phyloP scores from a whole-genome alignment of 163 green algal genomes.

The Scenedesmus sp. region DNA sequence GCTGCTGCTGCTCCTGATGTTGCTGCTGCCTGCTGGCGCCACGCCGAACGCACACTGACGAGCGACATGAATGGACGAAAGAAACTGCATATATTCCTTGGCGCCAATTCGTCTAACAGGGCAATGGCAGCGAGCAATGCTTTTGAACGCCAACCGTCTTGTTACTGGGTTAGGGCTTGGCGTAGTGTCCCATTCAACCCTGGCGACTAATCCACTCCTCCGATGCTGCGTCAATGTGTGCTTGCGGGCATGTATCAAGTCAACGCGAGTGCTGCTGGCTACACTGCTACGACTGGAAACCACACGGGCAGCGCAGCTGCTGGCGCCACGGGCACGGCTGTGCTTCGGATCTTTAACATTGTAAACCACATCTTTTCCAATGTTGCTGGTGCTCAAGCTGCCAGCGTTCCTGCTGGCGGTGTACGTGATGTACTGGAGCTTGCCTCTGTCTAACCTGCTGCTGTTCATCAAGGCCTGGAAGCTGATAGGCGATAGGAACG shows the following conservation, averaged over 20 bases:
- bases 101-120: background rate
- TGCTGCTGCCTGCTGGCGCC: background rate
- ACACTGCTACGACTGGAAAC: background rate
- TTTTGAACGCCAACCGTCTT: background rate
- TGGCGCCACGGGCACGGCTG: background rate
- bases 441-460: conserved; percentile 64
- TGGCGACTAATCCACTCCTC: too few species aligned
- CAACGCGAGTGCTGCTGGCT: background rate
- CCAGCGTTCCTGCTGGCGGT: conserved; percentile 72
- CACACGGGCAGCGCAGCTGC: background rate
- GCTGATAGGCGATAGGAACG: conserved; percentile 67
- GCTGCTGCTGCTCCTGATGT: background rate
- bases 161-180: background rate
- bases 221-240: too few species aligned
- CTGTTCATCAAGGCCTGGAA: conserved; percentile 70
- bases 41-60: background rate
- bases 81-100: background rate
- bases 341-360: background rate
- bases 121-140: background rate
- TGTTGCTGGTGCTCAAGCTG: conserved; percentile 42
- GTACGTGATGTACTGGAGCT: conserved; percentile 82
- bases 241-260: background rate
- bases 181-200: background rate
- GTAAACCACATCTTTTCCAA: background rate
- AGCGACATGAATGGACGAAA: background rate